A percentile compares a stretch with the other conserved stretches of the same genome.
Evolutionary conservation across 208 protist species (phyloP).

Genomic region (Crithidia expoeki): DNA sequence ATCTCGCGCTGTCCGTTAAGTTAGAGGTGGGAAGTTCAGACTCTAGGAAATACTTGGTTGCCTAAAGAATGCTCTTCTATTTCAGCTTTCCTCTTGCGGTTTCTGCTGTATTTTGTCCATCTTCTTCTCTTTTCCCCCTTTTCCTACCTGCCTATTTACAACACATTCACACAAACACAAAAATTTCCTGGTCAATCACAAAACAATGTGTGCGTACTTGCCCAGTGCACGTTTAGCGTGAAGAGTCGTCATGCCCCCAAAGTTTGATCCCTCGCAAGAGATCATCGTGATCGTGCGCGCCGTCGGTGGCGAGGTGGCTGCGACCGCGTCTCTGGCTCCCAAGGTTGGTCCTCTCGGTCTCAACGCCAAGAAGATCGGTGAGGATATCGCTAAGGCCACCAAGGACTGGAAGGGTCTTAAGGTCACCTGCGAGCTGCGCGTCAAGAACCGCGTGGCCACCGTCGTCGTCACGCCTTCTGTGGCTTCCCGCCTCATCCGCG

Average conservation of each 20-base stretch:
- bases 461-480: slow-evolving; percentile 97
- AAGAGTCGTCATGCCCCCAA: slow-evolving; percentile 95
- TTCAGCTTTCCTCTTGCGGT: background rate
- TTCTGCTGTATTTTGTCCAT: background rate
- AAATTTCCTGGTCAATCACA: background rate
- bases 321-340: slow-evolving; percentile 97
- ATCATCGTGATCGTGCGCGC: slow-evolving; percentile 96
- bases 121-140: background rate
- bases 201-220: background rate
- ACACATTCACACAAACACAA: background rate
- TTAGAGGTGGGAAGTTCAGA: too few relatives aligned
- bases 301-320: slow-evolving; percentile 98
- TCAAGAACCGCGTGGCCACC: slow-evolving; percentile 98
- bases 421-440: slow-evolving; percentile 97
- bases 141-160: background rate
- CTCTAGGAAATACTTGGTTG: too few relatives aligned
- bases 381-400: slow-evolving; percentile 99
- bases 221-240: slow-evolving; percentile 37
- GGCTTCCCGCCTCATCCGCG: slow-evolving; percentile 97
- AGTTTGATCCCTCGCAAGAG: slow-evolving; percentile 98
- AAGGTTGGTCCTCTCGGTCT: slow-evolving; percentile 99
- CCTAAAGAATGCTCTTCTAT: too few relatives aligned
- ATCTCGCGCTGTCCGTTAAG: too few relatives aligned
- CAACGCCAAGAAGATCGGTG: slow-evolving; percentile 99
- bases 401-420: slow-evolving; percentile 99